These are phyloP conservation scores for Eutrema japonicum DNA, from an alignment of 345 rosid species.

Conservation along the genomic window DNA sequence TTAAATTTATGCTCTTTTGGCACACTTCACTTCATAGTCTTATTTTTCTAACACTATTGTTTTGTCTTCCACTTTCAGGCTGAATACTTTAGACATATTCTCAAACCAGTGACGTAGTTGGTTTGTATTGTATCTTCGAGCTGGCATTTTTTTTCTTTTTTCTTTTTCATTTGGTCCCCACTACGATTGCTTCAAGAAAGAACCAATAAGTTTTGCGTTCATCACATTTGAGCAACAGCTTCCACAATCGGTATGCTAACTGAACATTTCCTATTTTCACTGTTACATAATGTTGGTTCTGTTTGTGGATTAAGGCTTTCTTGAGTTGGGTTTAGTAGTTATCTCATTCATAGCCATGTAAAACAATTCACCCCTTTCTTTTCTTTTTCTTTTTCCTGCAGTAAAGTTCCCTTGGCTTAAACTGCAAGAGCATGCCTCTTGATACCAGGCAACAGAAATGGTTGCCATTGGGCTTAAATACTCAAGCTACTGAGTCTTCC, in stretches of 20 bases:
- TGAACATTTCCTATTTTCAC: slow-evolving; percentile 21
- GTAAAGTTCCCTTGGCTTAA: slow-evolving; percentile 48
- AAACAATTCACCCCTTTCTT: slow-evolving; percentile 32
- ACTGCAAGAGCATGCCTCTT: slow-evolving; percentile 55
- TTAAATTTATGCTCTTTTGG: background rate
- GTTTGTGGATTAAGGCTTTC: background rate
- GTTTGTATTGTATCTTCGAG: slow-evolving; percentile 47
- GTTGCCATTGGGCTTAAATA: slow-evolving; percentile 50
- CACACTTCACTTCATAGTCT: background rate
- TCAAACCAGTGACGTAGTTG: slow-evolving; percentile 97
- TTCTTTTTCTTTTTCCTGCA: slow-evolving; percentile 21
- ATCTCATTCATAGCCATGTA: slow-evolving; percentile 52
- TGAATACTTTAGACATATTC: slow-evolving; percentile 92
- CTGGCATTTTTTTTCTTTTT: slow-evolving; percentile 41
- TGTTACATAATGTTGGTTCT: background rate
- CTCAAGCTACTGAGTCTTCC: slow-evolving; percentile 45
- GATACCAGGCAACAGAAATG: slow-evolving; percentile 50
- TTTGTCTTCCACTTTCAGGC: slow-evolving; percentile 60
- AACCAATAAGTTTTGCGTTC: slow-evolving; percentile 44
- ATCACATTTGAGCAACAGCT: slow-evolving; percentile 43
- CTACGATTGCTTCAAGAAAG: slow-evolving; percentile 46
- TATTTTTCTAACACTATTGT: slow-evolving; percentile 16
- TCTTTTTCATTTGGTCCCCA: slow-evolving; percentile 28
- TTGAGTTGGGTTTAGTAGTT: background rate
- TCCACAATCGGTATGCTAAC: slow-evolving; percentile 52